Evolutionary conservation across 495 filamentous ascomycete genomes (phyloP).

Genomic region (Penicillium turbatum): DNA sequence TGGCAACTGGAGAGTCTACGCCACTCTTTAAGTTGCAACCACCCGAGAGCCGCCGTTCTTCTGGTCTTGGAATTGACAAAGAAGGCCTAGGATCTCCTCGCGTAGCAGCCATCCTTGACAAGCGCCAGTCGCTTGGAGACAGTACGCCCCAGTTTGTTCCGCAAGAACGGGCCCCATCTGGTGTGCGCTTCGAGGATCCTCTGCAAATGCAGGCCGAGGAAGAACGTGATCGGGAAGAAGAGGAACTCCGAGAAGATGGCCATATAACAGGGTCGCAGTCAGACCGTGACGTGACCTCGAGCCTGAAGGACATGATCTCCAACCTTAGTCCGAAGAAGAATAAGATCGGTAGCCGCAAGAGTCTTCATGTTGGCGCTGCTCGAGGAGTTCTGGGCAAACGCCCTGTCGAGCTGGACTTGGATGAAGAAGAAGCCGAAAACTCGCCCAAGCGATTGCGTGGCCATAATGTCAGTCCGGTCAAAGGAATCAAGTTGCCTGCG

Average conservation of each 20-base stretch:
- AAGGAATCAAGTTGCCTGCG: constrained; percentile 63
- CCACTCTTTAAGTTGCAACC: constrained; percentile 65
- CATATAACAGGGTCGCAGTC: constrained; percentile 48
- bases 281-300: constrained; percentile 57
- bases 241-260: constrained; percentile 58
- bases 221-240: constrained; percentile 61
- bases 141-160: constrained; percentile 59
- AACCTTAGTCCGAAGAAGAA: constrained; percentile 74
- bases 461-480: constrained; percentile 71
- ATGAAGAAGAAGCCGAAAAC: constrained; percentile 58
- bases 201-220: constrained; percentile 62
- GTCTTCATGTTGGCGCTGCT: constrained; percentile 70
- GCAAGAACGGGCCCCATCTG: constrained; percentile 37
- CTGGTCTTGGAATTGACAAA: constrained; percentile 70
- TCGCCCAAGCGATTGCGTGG: constrained; percentile 67
- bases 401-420: constrained; percentile 64
- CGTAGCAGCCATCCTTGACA: constrained; percentile 68
- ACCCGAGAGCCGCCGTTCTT: constrained; percentile 56
- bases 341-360: constrained; percentile 64
- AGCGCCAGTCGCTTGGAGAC: constrained; percentile 67
- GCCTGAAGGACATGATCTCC: constrained; percentile 70
- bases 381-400: constrained; percentile 71
- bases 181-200: constrained; percentile 64
- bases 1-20: constrained; percentile 52
- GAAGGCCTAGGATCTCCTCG: constrained; percentile 74